Evolutionary conservation across 352 stramenopile species (phyloP).

Genomic region (Globisporangium solare): DNA sequence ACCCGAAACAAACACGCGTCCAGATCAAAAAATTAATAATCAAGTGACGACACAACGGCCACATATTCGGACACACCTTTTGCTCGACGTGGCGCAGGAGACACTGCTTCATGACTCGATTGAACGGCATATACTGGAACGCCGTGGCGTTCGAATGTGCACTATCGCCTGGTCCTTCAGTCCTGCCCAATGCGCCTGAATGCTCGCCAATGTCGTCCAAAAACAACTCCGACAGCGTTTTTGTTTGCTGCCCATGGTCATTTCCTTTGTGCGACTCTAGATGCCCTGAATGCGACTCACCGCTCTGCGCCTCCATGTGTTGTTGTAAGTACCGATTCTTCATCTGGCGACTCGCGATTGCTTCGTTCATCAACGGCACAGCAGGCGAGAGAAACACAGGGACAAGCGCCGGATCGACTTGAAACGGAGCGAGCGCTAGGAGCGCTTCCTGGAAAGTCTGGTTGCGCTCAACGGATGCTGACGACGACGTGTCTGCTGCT

Average conservation of each 20-base stretch:
- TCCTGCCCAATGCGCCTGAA: no score
- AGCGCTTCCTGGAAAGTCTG: conserved; percentile 42
- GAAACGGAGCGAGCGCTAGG: conserved; percentile 36
- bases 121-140: conserved; percentile 34
- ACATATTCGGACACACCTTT: conserved; percentile 18
- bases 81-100: conserved; percentile 28
- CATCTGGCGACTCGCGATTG: conserved; percentile 60
- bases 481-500: conserved; percentile 2
- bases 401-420: conserved; percentile 27
- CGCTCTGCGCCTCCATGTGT: conserved; percentile 9
- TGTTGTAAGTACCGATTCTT: conserved; percentile 54
- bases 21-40: background rate
- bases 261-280: no score
- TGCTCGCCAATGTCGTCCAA: background rate
- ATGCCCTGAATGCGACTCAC: background rate
- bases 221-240: conserved; percentile 10
- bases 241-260: background rate
- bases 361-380: conserved; percentile 31
- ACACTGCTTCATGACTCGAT: conserved; percentile 25
- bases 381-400: conserved; percentile 40
- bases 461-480: no score
- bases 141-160: background rate
- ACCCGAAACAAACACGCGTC: background rate
- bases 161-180: no score
- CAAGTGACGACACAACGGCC: background rate